Conservation (phyloP, 139 green algal genomes). For the Haematococcus lacustris region DNA sequence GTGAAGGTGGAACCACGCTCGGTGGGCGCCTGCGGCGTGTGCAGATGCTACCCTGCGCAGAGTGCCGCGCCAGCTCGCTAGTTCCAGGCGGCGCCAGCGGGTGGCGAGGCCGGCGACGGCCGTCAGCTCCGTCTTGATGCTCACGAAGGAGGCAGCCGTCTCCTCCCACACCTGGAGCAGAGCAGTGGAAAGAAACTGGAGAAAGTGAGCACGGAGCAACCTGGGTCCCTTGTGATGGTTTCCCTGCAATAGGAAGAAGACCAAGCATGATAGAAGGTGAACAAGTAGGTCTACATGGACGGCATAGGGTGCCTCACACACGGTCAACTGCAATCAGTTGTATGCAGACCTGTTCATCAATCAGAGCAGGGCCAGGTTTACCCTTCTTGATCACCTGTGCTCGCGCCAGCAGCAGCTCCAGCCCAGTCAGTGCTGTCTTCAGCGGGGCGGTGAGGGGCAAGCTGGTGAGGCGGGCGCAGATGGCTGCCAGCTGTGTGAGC, state of each 20-base stretch:
- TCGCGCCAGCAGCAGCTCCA: constrained; percentile 88
- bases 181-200: no score
- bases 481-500: constrained; percentile 72
- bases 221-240: no score
- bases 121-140: constrained; percentile 58
- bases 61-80: constrained; percentile 71
- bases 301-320: no score
- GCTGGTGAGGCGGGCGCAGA: constrained; percentile 69
- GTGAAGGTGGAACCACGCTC: constrained; percentile 90
- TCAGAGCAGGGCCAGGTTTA: no score
- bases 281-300: no score
- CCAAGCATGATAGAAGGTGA: no score
- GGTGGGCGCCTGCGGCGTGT: constrained; percentile 52
- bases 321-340: no score
- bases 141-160: constrained; percentile 76
- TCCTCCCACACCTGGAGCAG: constrained; percentile 96
- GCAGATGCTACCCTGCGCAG: constrained; percentile 37
- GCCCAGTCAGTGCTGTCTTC: constrained; percentile 76
- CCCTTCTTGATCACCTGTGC: no score
- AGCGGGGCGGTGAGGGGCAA: constrained; percentile 62
- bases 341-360: no score
- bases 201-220: no score
- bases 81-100: constrained; percentile 87
- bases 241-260: no score
- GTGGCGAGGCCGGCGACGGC: constrained; percentile 59